phyloP scores from a whole-genome alignment of 805 yeast genomes.

The Candida oleophila region DNA sequence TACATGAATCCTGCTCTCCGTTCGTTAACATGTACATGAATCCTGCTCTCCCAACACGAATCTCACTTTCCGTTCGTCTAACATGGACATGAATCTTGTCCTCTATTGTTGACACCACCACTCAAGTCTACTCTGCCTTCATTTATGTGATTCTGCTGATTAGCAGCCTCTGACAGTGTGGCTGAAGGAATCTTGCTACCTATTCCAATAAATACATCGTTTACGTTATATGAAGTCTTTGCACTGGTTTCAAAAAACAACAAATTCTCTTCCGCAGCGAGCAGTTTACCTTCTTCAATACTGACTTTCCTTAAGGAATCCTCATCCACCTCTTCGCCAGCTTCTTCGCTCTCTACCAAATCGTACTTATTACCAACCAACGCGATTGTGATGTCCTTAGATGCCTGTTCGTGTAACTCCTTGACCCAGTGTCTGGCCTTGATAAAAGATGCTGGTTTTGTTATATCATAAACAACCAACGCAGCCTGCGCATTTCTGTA shows the following conservation, averaged over 20 bases:
- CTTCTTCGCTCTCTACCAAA: constrained; percentile 51
- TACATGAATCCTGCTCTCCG: too few relatives aligned
- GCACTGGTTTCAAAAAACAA: constrained; percentile 95
- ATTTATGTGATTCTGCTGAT: constrained; percentile 10
- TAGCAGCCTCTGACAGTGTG: constrained; percentile 10
- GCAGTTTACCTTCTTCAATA: constrained; percentile 77
- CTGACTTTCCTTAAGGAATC: constrained; percentile 73
- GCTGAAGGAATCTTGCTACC: constrained; percentile 78
- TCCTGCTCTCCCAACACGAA: not conserved
- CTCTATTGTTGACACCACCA: constrained; percentile 6
- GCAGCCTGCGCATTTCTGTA: constrained; percentile 98
- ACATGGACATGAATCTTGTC: constrained; percentile 19
- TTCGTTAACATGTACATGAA: not conserved
- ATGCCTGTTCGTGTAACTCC: constrained; percentile 92
- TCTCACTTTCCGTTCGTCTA: constrained; percentile 6
- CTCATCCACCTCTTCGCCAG: constrained; percentile 42
- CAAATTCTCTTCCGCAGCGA: constrained; percentile 89
- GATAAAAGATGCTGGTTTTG: constrained; percentile 91
- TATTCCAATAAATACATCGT: constrained; percentile 85
- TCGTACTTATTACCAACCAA: constrained; percentile 92
- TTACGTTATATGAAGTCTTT: constrained; percentile 83
- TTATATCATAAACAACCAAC: constrained; percentile 89
- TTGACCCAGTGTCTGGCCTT: constrained; percentile 98
- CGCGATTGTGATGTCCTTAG: constrained; percentile 89
- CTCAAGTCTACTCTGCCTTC: constrained; percentile 40